Percentiles rank a stretch among this genome's conserved stretches.
Evolutionary conservation across 1,284 basidiomycete genomes (phyloP).

Genomic region (Pascua guehoae): DNA sequence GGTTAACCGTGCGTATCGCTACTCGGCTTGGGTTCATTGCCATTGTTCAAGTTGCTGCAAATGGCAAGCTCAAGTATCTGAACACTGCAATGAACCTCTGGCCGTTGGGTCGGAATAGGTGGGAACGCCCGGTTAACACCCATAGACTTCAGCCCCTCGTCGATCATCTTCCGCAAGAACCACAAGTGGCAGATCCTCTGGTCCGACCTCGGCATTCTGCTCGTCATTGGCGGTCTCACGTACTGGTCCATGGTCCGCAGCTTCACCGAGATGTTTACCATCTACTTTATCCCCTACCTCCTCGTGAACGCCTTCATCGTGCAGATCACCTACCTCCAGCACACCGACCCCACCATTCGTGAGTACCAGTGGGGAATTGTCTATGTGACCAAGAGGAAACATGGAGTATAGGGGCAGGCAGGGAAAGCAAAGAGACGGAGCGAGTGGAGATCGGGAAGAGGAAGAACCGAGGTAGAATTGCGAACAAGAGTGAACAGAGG

Average conservation of each 20-base stretch:
- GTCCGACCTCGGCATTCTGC: constrained; percentile 77
- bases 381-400: too few relatives aligned
- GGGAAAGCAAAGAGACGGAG: too few relatives aligned
- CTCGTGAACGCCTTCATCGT: constrained; percentile 84
- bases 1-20: constrained; percentile 59
- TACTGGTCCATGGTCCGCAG: constrained; percentile 63
- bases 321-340: constrained; percentile 80
- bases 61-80: too few relatives aligned
- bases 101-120: too few relatives aligned
- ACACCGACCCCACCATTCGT: constrained; percentile 13
- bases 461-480: too few relatives aligned
- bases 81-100: too few relatives aligned
- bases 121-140: not conserved
- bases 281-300: constrained; percentile 88
- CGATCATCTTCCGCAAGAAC: constrained; percentile 79
- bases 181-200: constrained; percentile 75
- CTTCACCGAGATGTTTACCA: constrained; percentile 71
- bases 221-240: constrained; percentile 64
- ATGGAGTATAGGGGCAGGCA: too few relatives aligned
- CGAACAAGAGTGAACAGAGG: too few relatives aligned
- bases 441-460: too few relatives aligned
- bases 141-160: constrained; percentile 63
- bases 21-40: too few relatives aligned
- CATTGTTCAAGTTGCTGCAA: too few relatives aligned
- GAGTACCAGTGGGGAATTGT: not conserved